These are phyloP conservation scores for Ceratocystis albifundus DNA, from an alignment of 2,329 filamentous ascomycete genomes.

Conservation along the genomic window DNA sequence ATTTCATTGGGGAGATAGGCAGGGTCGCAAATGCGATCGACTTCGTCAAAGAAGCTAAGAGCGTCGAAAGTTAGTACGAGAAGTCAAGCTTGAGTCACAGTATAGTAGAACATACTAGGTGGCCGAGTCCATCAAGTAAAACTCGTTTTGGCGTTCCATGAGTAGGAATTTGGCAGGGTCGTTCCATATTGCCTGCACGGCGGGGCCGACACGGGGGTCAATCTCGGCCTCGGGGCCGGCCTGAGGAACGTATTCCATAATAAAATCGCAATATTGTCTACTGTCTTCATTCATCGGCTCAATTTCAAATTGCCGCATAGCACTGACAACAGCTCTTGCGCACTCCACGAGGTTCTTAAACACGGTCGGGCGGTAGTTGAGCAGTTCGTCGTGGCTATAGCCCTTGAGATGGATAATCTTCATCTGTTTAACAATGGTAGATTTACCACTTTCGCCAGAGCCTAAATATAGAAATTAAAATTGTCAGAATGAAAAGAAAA, in stretches of 20 bases:
- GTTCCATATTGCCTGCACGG: slow-evolving; percentile 78
- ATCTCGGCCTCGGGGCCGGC: slow-evolving; percentile 79
- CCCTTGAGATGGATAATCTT: slow-evolving; percentile 99
- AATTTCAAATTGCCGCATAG: slow-evolving; percentile 85
- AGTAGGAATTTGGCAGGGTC: slow-evolving; percentile 72
- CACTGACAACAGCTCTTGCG: slow-evolving; percentile 81
- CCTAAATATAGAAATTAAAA: slow-evolving; percentile 41
- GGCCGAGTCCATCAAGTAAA: slow-evolving; percentile 98
- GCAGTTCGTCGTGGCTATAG: slow-evolving; percentile 86
- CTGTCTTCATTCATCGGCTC: slow-evolving; percentile 62
- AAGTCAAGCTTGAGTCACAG: neutral
- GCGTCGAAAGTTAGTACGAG: neutral
- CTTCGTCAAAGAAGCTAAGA: slow-evolving; percentile 86
- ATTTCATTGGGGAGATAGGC: slow-evolving; percentile 90
- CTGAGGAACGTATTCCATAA: slow-evolving; percentile 80
- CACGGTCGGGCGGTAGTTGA: slow-evolving; percentile 87
- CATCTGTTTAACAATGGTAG: slow-evolving; percentile 99
- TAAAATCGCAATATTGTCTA: slow-evolving; percentile 62
- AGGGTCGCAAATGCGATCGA: slow-evolving; percentile 65
- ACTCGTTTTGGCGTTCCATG: slow-evolving; percentile 91
- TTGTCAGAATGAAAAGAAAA: neutral
- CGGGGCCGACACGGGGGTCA: slow-evolving; percentile 67
- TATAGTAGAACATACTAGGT: slow-evolving; percentile 63
- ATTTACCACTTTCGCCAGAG: slow-evolving; percentile 96
- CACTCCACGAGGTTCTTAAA: slow-evolving; percentile 98